Evolutionary conservation across 352 stramenopile species (phyloP).

Genomic region (Phytophthora pluvialis): DNA sequence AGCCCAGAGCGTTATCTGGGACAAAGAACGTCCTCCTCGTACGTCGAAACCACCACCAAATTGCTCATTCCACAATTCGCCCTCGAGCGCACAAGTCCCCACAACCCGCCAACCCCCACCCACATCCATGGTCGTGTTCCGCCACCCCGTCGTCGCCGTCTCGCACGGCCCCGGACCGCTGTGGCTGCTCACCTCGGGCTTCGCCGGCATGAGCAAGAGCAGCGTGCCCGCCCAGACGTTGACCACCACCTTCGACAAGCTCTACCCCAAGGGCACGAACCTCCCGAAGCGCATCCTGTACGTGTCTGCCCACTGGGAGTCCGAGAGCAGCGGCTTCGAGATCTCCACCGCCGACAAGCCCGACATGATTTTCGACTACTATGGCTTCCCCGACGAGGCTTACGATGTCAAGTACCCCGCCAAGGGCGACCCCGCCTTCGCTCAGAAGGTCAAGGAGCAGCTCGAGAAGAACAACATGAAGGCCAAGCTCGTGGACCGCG

Average conservation of each 20-base stretch:
- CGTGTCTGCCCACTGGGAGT: conserved; percentile 90
- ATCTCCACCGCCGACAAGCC: conserved; percentile 60
- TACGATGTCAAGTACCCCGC: conserved; percentile 89
- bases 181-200: conserved; percentile 51
- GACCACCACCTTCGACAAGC: conserved; percentile 39
- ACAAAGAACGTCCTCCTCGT: conserved; percentile 8
- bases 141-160: conserved; percentile 46
- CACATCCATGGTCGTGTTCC: conserved; percentile 27
- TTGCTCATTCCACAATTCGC: conserved; percentile 27
- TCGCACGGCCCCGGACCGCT: conserved; percentile 67
- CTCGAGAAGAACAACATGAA: conserved; percentile 58
- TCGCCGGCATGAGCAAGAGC: conserved; percentile 40
- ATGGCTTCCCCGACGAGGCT: conserved; percentile 82
- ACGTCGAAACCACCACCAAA: conserved; percentile 11
- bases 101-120: background rate
- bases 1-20: conserved; percentile 3
- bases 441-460: conserved; percentile 65
- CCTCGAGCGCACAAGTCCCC: conserved; percentile 3
- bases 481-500: conserved; percentile 54
- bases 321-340: conserved; percentile 41
- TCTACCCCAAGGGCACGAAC: conserved; percentile 42
- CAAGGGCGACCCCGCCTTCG: conserved; percentile 74
- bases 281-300: conserved; percentile 81
- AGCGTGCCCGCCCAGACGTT: conserved; percentile 31
- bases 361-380: conserved; percentile 91